phyloP scores from a whole-genome alignment of 2,329 filamentous ascomycete species.

The Verticillium isaacii region DNA sequence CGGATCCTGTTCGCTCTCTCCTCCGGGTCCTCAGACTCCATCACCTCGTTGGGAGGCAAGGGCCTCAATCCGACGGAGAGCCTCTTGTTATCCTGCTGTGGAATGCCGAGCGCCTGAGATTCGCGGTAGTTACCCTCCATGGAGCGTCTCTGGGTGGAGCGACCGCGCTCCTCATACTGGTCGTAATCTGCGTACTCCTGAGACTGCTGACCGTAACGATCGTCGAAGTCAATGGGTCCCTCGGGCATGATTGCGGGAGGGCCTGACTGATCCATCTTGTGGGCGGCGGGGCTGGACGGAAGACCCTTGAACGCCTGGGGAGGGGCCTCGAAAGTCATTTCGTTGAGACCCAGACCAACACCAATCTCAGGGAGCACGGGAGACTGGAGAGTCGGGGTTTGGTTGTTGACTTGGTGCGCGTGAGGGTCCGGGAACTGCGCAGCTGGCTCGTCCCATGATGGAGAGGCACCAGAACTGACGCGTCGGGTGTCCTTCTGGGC shows the following conservation, averaged over 20 bases:
- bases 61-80: conserved; percentile 75
- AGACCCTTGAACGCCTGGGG: conserved; percentile 16
- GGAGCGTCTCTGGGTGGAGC: conserved; percentile 23
- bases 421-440: not conserved
- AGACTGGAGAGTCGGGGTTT: not conserved
- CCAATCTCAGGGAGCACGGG: conserved; percentile 10
- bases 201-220: conserved; percentile 10
- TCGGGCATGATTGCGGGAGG: conserved; percentile 22
- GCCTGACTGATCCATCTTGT: conserved; percentile 9
- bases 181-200: conserved; percentile 15
- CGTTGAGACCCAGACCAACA: conserved; percentile 13
- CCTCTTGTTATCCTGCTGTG: conserved; percentile 49
- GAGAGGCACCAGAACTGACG: conserved; percentile 5
- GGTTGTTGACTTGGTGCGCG: not conserved
- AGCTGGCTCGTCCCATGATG: conserved; percentile 7
- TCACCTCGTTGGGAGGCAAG: conserved; percentile 78
- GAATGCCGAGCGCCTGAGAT: conserved; percentile 43
- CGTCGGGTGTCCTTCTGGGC: conserved; percentile 17
- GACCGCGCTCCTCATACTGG: conserved; percentile 27
- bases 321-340: conserved; percentile 8
- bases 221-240: conserved; percentile 14
- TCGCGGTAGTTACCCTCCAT: conserved; percentile 20
- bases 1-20: conserved; percentile 92
- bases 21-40: conserved; percentile 81
- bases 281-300: conserved; percentile 12